Conservation (phyloP, 139 green algal species). For the Coelastrella sp. region DNA sequence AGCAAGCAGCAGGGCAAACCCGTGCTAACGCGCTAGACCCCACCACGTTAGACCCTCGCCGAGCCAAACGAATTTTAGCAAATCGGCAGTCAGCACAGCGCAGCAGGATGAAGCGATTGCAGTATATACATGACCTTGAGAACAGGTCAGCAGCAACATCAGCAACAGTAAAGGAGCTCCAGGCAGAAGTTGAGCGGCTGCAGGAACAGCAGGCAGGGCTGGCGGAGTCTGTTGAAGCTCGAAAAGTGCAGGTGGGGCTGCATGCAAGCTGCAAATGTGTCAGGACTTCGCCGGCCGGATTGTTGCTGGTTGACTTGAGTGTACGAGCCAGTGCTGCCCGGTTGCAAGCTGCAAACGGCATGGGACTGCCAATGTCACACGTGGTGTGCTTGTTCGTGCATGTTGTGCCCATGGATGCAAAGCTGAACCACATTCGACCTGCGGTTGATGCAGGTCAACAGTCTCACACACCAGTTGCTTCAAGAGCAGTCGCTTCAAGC, state of each 20-base stretch:
- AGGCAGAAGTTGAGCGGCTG: slow-evolving; percentile 7
- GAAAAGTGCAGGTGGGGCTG: not conserved
- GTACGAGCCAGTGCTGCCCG: too few species aligned
- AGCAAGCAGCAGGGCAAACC: slow-evolving; percentile 49
- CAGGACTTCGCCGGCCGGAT: too few species aligned
- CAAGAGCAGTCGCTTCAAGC: slow-evolving; percentile 49
- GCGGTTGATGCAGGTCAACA: not conserved
- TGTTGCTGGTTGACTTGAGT: too few species aligned
- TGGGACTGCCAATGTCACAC: too few species aligned
- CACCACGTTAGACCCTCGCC: slow-evolving; percentile 56
- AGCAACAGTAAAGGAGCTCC: slow-evolving; percentile 38
- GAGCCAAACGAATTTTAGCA: slow-evolving; percentile 65
- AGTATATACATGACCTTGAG: slow-evolving; percentile 45
- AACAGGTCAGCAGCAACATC: not conserved
- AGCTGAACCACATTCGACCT: too few species aligned
- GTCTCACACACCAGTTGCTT: slow-evolving; percentile 11
- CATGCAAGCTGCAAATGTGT: too few species aligned
- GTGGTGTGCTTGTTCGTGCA: too few species aligned
- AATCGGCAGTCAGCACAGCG: slow-evolving; percentile 70
- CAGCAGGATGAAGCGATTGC: slow-evolving; percentile 65
- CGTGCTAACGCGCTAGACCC: slow-evolving; percentile 67
- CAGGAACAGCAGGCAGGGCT: not conserved
- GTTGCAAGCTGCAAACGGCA: too few species aligned
- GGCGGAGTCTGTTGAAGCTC: not conserved
- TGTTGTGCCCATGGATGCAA: too few species aligned